Conservation (phyloP, 495 filamentous ascomycete genomes). For the Annulohypoxylon moriforme region DNA sequence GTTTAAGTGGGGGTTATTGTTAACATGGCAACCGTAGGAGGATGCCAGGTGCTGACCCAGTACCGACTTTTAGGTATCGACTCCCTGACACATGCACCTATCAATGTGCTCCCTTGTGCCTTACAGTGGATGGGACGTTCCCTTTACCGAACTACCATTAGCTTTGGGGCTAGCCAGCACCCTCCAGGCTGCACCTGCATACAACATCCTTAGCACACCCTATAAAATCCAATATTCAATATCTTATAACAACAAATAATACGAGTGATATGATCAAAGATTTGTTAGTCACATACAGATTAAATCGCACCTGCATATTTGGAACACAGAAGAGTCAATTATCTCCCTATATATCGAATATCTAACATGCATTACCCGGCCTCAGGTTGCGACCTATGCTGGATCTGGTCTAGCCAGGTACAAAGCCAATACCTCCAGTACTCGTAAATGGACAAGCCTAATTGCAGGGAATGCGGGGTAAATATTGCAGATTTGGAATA, state of each 20-base stretch:
- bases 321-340: neutral
- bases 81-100: too few relatives aligned
- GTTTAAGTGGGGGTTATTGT: constrained; percentile 39
- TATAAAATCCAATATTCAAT: constrained; percentile 9
- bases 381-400: neutral
- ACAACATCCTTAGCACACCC: constrained; percentile 1
- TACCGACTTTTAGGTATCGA: neutral
- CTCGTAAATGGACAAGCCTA: neutral
- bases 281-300: neutral
- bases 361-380: neutral
- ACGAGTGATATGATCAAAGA: neutral
- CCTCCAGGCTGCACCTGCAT: constrained; percentile 4
- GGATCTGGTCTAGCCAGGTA: constrained; percentile 3
- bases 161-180: constrained; percentile 9
- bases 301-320: neutral
- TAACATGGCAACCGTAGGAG: constrained; percentile 42
- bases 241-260: constrained; percentile 24
- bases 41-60: neutral
- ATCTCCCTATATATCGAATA: neutral
- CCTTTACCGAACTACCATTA: neutral
- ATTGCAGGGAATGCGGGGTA: constrained; percentile 21
- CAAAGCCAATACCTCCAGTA: constrained; percentile 3
- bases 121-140: neutral
- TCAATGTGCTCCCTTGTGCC: too few relatives aligned
- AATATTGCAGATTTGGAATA: neutral